Base-by-base conservation (phyloP, 176 grass and related monocot species). In the Eragrostis nindensis region DNA sequence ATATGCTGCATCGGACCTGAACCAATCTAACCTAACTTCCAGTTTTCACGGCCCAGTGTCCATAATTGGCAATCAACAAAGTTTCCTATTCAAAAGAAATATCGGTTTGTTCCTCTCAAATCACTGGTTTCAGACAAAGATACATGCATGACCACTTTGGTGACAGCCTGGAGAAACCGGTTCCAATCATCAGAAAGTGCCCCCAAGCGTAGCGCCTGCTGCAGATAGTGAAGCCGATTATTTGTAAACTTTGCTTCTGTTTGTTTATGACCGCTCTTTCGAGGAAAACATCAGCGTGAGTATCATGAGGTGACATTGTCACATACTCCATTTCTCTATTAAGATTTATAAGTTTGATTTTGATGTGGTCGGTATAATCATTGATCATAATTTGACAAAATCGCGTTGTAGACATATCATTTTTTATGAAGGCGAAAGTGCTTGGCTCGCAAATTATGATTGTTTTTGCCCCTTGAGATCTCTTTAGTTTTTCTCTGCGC, bases 171-270 rank as follows among this genome's bases (percentile, higher is more conserved):
- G 13, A 30, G 68, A 82, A 82, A 77, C 55, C 19, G 71, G 42
- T 79, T 74, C 62, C 32, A 80, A 88, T 88, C 86, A 80, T 88
- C 50, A 53, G 52, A 79, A 68, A 73, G 68, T 52, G 17, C 22
- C 61, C 52, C 61, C 30, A 29, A 80, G 27, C 70, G 53, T 17
- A 12, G 32, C 26, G 48, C 17, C 25, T 81, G 54, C 17, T 70
- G 71, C 62, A 10, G 2, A 64, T 72, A 36, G 27, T 26, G 8
- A 67, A 67, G 13, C 26, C 62, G 26, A 78, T 72, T 73, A 73
- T 16, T 86, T 66, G 44, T 77, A 22, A 17, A 46, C 41, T 73
- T 40, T 13, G 24, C 16, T 43, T 73, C 12, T 67, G 30, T 79
- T 73, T 83, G 49, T 83, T 60, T 49, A 82, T 73, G 21, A 63